phyloP scores from a whole-genome alignment of 169 alveolate genomes.

The Eimeria acervulina region DNA sequence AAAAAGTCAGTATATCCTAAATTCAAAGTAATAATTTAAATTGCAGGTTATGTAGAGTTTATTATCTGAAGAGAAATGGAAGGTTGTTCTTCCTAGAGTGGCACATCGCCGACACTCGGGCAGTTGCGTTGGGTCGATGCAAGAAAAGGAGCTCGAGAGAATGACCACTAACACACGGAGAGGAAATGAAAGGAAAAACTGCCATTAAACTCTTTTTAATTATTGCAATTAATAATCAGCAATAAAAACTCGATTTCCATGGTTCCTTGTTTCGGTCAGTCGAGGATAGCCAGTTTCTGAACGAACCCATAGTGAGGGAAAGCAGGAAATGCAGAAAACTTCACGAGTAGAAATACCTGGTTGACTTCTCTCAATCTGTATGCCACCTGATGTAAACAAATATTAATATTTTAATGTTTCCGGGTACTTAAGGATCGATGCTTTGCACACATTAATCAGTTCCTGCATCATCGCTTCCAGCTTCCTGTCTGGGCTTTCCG shows the following conservation, averaged over 20 bases:
- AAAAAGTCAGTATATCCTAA: neutral
- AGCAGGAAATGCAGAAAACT: no score
- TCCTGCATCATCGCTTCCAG: constrained; percentile 78
- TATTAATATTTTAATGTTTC: neutral
- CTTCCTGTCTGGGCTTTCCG: constrained; percentile 70
- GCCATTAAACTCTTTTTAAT: neutral
- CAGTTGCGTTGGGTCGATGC: constrained; percentile 14
- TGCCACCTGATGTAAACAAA: constrained; percentile 43
- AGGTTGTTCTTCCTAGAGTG: neutral
- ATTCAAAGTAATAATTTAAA: neutral
- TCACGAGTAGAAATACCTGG: constrained; percentile 31
- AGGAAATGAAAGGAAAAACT: neutral
- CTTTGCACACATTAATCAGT: constrained; percentile 47
- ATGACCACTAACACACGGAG: neutral
- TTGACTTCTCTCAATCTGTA: constrained; percentile 77
- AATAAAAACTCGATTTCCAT: neutral
- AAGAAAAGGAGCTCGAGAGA: neutral
- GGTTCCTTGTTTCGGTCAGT: neutral
- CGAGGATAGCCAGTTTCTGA: constrained; percentile 74
- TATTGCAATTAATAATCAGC: neutral
- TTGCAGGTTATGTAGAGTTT: neutral
- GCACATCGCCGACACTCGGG: neutral
- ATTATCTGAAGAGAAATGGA: neutral
- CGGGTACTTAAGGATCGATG: neutral
- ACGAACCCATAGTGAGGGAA: neutral